Percentiles rank a stretch among this genome's conserved stretches.
These are phyloP conservation scores for Hirschioporus abietinus DNA, from an alignment of 768 basidiomycete species.

Conservation along the genomic window DNA sequence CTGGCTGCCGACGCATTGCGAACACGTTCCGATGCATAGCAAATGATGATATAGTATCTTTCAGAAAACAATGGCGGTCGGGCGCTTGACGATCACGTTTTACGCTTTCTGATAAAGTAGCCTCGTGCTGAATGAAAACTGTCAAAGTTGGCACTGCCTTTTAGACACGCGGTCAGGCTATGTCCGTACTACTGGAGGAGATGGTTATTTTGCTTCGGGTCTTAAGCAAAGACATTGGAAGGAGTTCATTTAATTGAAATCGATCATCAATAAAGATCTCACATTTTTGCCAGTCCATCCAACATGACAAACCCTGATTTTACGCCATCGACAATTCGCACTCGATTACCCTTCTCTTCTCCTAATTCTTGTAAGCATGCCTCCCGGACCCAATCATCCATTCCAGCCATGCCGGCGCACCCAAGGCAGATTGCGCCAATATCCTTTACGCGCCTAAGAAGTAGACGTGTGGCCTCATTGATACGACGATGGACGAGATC, in stretches of 20 bases:
- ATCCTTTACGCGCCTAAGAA: slow-evolving; percentile 15
- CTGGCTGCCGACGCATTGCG: not conserved
- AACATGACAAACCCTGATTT: slow-evolving; percentile 16
- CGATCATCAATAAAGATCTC: not conserved
- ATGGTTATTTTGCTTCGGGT: not conserved
- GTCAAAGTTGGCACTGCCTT: not conserved
- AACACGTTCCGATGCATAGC: not conserved
- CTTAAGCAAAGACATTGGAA: too few species aligned
- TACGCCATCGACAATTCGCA: slow-evolving; percentile 24
- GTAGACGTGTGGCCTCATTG: slow-evolving; percentile 19
- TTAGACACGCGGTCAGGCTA: not conserved
- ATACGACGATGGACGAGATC: slow-evolving; percentile 23
- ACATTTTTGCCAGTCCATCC: slow-evolving; percentile 9
- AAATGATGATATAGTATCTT: not conserved
- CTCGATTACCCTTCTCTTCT: slow-evolving; percentile 9
- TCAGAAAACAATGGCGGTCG: not conserved
- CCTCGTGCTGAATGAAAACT: not conserved
- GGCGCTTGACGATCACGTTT: not conserved
- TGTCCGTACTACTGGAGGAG: not conserved
- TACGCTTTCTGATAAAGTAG: not conserved
- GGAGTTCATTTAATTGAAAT: too few species aligned
- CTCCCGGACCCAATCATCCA: slow-evolving; percentile 19
- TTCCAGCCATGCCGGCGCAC: slow-evolving; percentile 26
- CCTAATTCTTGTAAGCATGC: slow-evolving; percentile 11
- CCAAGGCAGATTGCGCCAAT: slow-evolving; percentile 21